Base-by-base conservation (phyloP, 495 filamentous ascomycete species). In the Xylaria bambusicola region DNA sequence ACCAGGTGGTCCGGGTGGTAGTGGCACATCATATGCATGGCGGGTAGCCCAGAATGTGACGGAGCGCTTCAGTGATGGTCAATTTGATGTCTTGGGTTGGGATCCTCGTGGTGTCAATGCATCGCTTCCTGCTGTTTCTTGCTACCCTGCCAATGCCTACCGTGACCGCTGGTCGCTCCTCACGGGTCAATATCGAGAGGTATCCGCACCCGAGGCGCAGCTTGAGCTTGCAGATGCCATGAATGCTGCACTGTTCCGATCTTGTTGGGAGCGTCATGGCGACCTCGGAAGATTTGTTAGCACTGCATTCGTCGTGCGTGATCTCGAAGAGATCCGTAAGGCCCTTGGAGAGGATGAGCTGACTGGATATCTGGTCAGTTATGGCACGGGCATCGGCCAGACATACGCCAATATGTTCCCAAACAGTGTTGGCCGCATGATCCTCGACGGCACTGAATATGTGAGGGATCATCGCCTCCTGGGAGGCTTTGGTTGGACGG, bases 341-440 rank as follows among this genome's bases (percentile, higher is more conserved):
- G 73, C 75, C 2, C 75, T 81, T 40, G 73, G 70, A 26, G 75
- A 81, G 62, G 71, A 74, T 20, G 74, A 78, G 50, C 20, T 88
- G 18, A 75, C 83, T 6, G 88, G 83, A 47, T 87, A 87, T 75
- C 82, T 88, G 9, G 80, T 88, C 15, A 86, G 83, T n/a, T 90
- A 90, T 62, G 88, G 87, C 3, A 87, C 86, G 1, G 70, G 86
- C 4, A 80, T 90, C 3, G 87, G 86, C 0, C 13, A 82, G 79
- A 63, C 77, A 71, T 40, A 68, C 71, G 36, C 57, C 21, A 60
- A 53, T 17, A 60, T 60, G 38, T 53, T 53, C 31, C 57, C 78
- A 77, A 75, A 81, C 78, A 8, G 65, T 71, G 56, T 75, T 70
- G 49, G 77, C 77, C 3, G 80, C 77, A 15, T 63, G 44, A 74